Evolutionary conservation across 352 stramenopile genomes (phyloP), one percentile per base, ranked within the genome.

Genomic region (Nothophytophthora sp.): DNA sequence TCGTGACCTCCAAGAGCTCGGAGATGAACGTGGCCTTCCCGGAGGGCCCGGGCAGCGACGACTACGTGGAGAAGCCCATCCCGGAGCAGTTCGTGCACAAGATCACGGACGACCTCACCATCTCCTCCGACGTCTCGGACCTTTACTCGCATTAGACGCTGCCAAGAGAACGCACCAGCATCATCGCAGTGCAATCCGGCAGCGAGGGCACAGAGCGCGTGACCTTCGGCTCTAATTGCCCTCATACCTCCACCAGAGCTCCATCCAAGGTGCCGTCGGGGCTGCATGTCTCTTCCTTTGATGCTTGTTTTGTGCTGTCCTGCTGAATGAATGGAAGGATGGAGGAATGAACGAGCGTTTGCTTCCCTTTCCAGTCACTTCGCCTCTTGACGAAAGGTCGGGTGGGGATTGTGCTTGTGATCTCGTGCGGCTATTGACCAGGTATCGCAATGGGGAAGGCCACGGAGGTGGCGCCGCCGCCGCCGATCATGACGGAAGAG

Each of bases 1-100:
- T 99, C 52, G 89, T 97, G 10, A 98, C 96, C 30, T 98, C 90
- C 51, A 99, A 99, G 85, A 98, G 88, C 67, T 97, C 83, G 43
- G 96, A 99, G 68, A 96, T 98, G 90, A 98, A 98, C 76, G 90
- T 99, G 44, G 92, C 83, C 51, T 99, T 98, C 81, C 96, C 96
- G 5, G 66, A 94, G 50, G 60, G 52, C 1, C 62, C 73, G 2
- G 77, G 59, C 36, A 81, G 92, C 55, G 79, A 96, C 56, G 93
- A 99, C 54, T 88, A 94, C 63, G 86, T 98, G 46, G 96, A 99
- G 80, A 83, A 93, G 50, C 94, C 96, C 18, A 98, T 99, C 63
- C 97, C 96, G 12, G 96, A 99, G 77, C 96, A 99, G 70, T 99
- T 98, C 67, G 80, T 97, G 45, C 95, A 99, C 80, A 95, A 85